These are phyloP conservation scores for Anthoceros angustus DNA, from an alignment of 225 moss, liverwort and hornwort genomes.

Conservation along the genomic window DNA sequence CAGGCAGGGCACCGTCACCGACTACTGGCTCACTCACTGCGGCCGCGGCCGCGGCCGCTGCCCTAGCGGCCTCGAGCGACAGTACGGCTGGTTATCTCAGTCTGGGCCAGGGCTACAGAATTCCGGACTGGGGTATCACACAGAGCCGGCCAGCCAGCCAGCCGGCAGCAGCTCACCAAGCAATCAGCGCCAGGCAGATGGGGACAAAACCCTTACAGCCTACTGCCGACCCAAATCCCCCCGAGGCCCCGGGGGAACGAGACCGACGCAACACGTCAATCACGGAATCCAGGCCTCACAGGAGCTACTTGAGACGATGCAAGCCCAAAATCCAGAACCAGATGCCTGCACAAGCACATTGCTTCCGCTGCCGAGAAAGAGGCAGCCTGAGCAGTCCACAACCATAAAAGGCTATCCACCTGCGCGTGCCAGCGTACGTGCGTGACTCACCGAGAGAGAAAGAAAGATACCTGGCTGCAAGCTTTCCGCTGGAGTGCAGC, in stretches of 20 bases:
- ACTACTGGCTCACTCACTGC: no score
- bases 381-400: background rate
- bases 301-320: background rate
- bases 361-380: background rate
- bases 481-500: constrained; percentile 1
- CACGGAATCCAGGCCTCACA: background rate
- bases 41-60: background rate
- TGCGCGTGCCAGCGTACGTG: background rate
- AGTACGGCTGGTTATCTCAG: background rate
- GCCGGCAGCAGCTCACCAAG: background rate
- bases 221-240: background rate
- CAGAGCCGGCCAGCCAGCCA: background rate
- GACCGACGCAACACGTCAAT: background rate
- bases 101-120: background rate
- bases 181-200: background rate
- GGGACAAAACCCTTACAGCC: background rate
- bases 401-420: background rate
- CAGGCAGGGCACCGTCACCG: no score
- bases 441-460: background rate
- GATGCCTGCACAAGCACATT: background rate
- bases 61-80: background rate
- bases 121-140: background rate
- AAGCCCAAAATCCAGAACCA: background rate
- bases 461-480: constrained; percentile 3
- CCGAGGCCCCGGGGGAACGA: background rate